A percentile compares a stretch with the other conserved stretches of the same genome.
Evolutionary conservation across 83 land plant species (phyloP).

Genomic region (Thuja plicata): DNA sequence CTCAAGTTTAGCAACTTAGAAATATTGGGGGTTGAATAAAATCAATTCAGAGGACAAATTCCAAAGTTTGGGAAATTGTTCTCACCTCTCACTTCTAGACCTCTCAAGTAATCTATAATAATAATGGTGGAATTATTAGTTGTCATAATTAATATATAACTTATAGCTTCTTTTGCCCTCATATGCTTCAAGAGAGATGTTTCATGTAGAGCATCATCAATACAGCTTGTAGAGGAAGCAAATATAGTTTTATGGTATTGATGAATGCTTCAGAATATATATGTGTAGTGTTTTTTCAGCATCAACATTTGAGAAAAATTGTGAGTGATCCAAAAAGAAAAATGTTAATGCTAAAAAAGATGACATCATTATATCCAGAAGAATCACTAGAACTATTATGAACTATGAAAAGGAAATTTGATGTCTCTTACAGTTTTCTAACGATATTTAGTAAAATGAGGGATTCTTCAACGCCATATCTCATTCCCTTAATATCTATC

Average conservation of each 20-base stretch:
- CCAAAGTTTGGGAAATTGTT: constrained; percentile 3
- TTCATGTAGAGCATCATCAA: not conserved
- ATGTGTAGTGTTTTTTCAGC: no score
- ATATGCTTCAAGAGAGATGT: not conserved
- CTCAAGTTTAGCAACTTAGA: not conserved
- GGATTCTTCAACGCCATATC: not conserved
- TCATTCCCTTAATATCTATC: not conserved
- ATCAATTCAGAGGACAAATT: not conserved
- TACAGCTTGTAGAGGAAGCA: not conserved
- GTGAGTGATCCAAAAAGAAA: no score
- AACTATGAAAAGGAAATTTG: no score
- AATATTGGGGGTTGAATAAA: fast-evolving
- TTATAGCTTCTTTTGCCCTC: not conserved
- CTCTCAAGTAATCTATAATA: not conserved
- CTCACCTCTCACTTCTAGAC: not conserved
- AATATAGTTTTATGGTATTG: not conserved
- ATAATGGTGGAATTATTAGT: not conserved
- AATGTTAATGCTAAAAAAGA: no score
- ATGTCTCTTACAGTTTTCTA: not conserved
- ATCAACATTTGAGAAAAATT: no score
- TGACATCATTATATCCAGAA: no score
- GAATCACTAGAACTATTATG: no score
- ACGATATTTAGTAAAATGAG: not conserved
- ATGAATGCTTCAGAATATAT: no score
- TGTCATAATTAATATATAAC: not conserved